Conservation (phyloP, 768 basidiomycete species). For the Rhodotorula kratochvilovae region DNA sequence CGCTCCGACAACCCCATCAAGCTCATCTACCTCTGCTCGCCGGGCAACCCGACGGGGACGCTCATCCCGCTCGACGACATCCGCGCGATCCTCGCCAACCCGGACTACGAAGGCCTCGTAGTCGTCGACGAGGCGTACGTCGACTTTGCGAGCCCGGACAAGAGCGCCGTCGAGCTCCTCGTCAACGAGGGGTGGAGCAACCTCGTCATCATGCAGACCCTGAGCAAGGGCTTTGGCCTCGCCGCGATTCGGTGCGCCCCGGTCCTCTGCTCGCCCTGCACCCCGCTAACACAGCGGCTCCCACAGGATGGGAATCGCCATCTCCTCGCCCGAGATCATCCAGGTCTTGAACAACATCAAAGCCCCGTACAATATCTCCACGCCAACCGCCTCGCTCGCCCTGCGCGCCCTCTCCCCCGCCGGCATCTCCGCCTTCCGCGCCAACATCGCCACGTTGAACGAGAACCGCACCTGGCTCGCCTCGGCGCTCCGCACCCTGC, state of each 20-base stretch:
- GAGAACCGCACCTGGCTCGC: constrained; percentile 60
- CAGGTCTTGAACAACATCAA: constrained; percentile 91
- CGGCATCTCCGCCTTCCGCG: constrained; percentile 60
- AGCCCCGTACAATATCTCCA: constrained; percentile 94
- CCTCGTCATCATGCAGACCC: constrained; percentile 88
- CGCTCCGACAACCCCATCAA: constrained; percentile 58
- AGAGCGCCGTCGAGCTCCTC: constrained; percentile 51
- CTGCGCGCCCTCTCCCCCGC: constrained; percentile 66
- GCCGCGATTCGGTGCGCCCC: constrained; percentile 79
- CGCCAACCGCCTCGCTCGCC: constrained; percentile 79
- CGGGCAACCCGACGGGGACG: constrained; percentile 94
- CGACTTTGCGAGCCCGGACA: constrained; percentile 67
- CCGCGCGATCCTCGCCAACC: constrained; percentile 66
- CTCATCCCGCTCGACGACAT: constrained; percentile 68
- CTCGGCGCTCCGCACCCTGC: constrained; percentile 49
- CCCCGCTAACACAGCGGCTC: too few relatives aligned
- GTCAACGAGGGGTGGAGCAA: constrained; percentile 73
- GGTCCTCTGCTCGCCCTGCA: too few relatives aligned
- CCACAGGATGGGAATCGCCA: constrained; percentile 79
- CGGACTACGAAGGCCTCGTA: constrained; percentile 80
- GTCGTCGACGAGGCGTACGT: constrained; percentile 97
- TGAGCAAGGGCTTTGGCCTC: constrained; percentile 93
- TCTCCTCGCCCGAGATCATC: constrained; percentile 83
- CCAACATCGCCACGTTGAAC: constrained; percentile 58
- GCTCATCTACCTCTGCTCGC: constrained; percentile 89